Percentiles rank a stretch among this genome's conserved stretches.
Conservation (phyloP, 371 early-diverging fungal genomes). For the Haplosporangium sp. region DNA sequence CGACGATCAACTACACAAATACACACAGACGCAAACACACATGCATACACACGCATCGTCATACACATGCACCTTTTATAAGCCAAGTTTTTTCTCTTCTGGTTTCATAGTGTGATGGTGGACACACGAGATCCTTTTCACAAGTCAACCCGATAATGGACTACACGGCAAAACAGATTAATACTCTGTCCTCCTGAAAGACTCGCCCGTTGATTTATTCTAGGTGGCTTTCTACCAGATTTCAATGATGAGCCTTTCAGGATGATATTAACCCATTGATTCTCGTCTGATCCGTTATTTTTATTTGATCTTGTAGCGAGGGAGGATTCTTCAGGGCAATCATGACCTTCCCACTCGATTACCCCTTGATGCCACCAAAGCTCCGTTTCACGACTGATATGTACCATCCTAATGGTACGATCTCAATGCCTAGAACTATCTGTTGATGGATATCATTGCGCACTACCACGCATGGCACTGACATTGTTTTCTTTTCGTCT, state of each 20-base stretch:
- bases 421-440: neutral
- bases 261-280: too few relatives aligned
- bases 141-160: too few relatives aligned
- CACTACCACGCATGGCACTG: neutral
- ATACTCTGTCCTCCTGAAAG: too few relatives aligned
- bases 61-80: too few relatives aligned
- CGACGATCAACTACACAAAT: too few relatives aligned
- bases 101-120: too few relatives aligned
- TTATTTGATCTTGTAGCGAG: conserved; percentile 63
- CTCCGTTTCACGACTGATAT: conserved; percentile 85
- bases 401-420: conserved; percentile 84
- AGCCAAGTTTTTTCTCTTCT: too few relatives aligned
- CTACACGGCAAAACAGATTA: too few relatives aligned
- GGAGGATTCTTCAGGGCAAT: conserved; percentile 93
- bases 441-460: neutral
- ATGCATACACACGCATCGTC: too few relatives aligned
- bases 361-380: conserved; percentile 86
- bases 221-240: neutral
- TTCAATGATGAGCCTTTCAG: neutral
- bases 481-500: neutral
- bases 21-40: too few relatives aligned
- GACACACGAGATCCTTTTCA: too few relatives aligned
- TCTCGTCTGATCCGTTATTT: neutral
- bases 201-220: too few relatives aligned
- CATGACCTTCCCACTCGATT: conserved; percentile 85